phyloP scores from a whole-genome alignment of 306 rosid species.

The Vicia faba region DNA sequence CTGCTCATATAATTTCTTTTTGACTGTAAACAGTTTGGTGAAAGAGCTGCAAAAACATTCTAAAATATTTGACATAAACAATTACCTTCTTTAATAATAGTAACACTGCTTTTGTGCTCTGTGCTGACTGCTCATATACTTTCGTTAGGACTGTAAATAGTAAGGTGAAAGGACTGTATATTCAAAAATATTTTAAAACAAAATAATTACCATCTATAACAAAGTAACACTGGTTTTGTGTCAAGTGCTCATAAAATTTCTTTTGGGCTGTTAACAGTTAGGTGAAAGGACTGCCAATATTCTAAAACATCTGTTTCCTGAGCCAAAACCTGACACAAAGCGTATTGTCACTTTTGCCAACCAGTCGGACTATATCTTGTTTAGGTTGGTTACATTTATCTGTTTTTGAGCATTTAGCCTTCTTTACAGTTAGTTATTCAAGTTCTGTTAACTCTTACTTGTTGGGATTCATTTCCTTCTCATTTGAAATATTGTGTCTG shows the following conservation, averaged over 20 bases:
- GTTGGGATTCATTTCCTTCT: neutral
- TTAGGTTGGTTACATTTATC: slow-evolving; percentile 63
- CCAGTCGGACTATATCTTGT: slow-evolving; percentile 79
- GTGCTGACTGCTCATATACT: slow-evolving; percentile 20
- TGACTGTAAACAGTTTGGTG: slow-evolving; percentile 66
- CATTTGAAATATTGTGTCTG: slow-evolving; percentile 14
- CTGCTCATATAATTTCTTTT: slow-evolving; percentile 31
- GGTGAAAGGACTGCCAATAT: slow-evolving; percentile 85
- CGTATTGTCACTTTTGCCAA: slow-evolving; percentile 83
- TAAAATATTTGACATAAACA: neutral
- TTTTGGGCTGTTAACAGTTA: slow-evolving; percentile 54
- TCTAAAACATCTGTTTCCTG: slow-evolving; percentile 84
- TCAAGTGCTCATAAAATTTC: slow-evolving; percentile 26
- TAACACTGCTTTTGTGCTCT: slow-evolving; percentile 19
- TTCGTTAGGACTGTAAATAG: slow-evolving; percentile 50
- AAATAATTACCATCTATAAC: neutral
- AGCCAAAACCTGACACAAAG: slow-evolving; percentile 90
- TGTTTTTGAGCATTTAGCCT: neutral
- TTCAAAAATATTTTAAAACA: slow-evolving; percentile 52
- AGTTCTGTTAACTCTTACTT: slow-evolving; percentile 11
- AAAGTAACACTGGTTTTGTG: slow-evolving; percentile 10
- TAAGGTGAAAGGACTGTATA: slow-evolving; percentile 70
- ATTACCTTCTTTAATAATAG: neutral
- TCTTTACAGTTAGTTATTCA: slow-evolving; percentile 17
- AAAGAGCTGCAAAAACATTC: slow-evolving; percentile 74